A percentile compares a stretch with the other conserved stretches of the same genome.
phyloP scores from a whole-genome alignment of 805 yeast genomes.

The Ogataea trehalophila region DNA sequence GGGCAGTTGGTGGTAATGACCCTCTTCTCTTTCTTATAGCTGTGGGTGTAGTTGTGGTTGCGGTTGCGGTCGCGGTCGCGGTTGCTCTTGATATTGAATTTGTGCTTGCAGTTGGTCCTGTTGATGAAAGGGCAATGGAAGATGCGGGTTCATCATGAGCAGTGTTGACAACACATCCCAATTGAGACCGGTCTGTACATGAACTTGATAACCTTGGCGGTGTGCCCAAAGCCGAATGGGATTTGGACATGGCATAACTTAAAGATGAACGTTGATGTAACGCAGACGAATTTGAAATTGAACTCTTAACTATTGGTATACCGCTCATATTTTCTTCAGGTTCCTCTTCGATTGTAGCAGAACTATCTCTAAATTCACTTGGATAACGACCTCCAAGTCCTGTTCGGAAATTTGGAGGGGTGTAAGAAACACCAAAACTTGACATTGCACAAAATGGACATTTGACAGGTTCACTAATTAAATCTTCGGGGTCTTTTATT shows the following conservation, averaged over 20 bases:
- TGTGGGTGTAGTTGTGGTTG: not conserved
- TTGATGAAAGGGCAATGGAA: not conserved
- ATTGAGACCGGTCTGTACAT: slow-evolving; percentile 5
- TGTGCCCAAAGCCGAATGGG: slow-evolving; percentile 24
- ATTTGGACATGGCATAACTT: slow-evolving; percentile 23
- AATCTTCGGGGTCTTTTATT: slow-evolving; percentile 47
- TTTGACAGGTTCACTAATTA: slow-evolving; percentile 80
- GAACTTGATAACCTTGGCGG: slow-evolving; percentile 19
- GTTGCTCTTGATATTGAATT: not conserved
- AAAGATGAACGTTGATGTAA: slow-evolving; percentile 17
- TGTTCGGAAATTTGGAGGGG: slow-evolving; percentile 54
- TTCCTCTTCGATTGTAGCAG: slow-evolving; percentile 22
- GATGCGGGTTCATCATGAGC: not conserved
- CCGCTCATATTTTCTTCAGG: slow-evolving; percentile 4
- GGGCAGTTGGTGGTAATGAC: slow-evolving; percentile 62
- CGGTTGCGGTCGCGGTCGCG: not conserved
- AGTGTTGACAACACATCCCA: not conserved
- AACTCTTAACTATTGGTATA: not conserved
- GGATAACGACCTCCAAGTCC: slow-evolving; percentile 59
- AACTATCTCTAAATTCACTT: slow-evolving; percentile 27
- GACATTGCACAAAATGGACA: slow-evolving; percentile 94
- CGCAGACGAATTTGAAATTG: not conserved
- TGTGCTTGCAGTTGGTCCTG: not conserved
- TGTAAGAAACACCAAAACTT: slow-evolving; percentile 78
- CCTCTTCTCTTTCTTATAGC: slow-evolving; percentile 35